Conservation (phyloP, 768 basidiomycete genomes). For the Trametes punicea region DNA sequence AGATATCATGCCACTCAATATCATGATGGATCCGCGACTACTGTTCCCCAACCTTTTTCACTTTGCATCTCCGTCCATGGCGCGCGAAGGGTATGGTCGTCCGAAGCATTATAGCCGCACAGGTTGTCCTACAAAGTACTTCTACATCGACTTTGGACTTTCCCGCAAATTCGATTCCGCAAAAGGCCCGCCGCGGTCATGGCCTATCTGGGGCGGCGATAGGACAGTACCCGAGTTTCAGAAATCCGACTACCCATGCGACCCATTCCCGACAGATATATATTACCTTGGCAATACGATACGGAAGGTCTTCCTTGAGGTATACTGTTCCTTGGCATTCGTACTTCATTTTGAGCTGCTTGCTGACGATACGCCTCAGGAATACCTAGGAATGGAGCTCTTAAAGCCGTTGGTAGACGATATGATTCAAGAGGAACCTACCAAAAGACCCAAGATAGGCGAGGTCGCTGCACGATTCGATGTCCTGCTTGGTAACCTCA, state of each 20-base stretch:
- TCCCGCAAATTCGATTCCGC: slow-evolving; percentile 31
- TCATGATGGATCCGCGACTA: slow-evolving; percentile 17
- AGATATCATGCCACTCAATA: slow-evolving; percentile 17
- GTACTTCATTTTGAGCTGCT: neutral
- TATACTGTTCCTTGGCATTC: neutral
- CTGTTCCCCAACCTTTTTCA: slow-evolving; percentile 31
- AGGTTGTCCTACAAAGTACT: slow-evolving; percentile 30
- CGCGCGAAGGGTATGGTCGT: slow-evolving; percentile 22
- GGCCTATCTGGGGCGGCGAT: slow-evolving; percentile 39
- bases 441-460: slow-evolving; percentile 31
- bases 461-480: slow-evolving; percentile 31
- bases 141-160: slow-evolving; percentile 37
- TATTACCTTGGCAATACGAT: slow-evolving; percentile 36
- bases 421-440: slow-evolving; percentile 34
- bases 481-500: slow-evolving; percentile 19
- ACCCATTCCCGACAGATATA: slow-evolving; percentile 36
- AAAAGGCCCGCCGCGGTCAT: slow-evolving; percentile 26
- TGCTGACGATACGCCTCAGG: slow-evolving; percentile 3
- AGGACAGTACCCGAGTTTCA: slow-evolving; percentile 35
- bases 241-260: slow-evolving; percentile 7
- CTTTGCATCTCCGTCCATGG: slow-evolving; percentile 9
- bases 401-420: slow-evolving; percentile 29
- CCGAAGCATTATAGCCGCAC: slow-evolving; percentile 32
- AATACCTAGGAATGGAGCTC: slow-evolving; percentile 30
- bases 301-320: neutral